phyloP scores from a whole-genome alignment of 2,329 filamentous ascomycete genomes.

The Trichophyton benhamiae region DNA sequence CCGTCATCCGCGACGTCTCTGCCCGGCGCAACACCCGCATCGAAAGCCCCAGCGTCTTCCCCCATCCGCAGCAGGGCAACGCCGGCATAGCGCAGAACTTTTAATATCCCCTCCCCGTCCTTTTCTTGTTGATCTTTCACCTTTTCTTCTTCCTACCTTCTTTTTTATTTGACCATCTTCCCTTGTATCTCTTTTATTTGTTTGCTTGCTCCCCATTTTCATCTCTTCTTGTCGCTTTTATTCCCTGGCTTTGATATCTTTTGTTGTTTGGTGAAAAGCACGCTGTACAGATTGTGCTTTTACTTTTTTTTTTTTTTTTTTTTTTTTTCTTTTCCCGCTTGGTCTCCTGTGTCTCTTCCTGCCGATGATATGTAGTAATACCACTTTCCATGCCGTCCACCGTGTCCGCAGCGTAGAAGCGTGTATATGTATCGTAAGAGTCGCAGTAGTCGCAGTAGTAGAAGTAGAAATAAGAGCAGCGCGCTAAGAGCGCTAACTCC shows the following conservation, averaged over 20 bases:
- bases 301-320: too few species aligned
- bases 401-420: too few species aligned
- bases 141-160: constrained; percentile 3
- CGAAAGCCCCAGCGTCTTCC: constrained; percentile 72
- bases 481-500: neutral
- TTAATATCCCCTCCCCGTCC: constrained; percentile 32
- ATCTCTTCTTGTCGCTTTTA: too few species aligned
- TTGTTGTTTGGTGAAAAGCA: neutral
- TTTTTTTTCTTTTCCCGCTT: neutral
- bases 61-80: constrained; percentile 50
- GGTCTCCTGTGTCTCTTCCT: neutral
- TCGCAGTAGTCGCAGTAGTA: too few species aligned
- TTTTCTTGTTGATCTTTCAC: neutral
- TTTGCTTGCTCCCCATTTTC: neutral
- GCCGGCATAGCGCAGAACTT: constrained; percentile 97
- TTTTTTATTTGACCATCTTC: neutral
- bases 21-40: constrained; percentile 89
- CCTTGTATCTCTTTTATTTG: neutral
- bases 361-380: neutral
- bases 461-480: neutral
- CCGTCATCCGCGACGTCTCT: constrained; percentile 84
- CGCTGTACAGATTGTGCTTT: neutral
- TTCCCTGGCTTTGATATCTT: too few species aligned
- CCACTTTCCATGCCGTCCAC: neutral
- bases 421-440: too few species aligned